phyloP scores from a whole-genome alignment of 1,139 yeast genomes.

The Protomyces gravidus region DNA sequence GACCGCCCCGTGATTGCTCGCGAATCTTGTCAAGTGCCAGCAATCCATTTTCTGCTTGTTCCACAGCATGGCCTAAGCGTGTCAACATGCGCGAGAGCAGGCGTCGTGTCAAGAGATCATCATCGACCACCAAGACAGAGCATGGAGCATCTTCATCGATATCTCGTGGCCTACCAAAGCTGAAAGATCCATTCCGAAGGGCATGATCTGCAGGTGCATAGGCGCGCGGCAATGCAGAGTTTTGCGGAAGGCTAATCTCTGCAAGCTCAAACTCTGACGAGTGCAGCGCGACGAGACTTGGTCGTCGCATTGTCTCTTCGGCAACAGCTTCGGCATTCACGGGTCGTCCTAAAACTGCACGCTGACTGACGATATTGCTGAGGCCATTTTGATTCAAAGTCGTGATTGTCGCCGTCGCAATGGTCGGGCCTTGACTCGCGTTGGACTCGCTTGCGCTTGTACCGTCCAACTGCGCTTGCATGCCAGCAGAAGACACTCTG shows the following conservation, averaged over 20 bases:
- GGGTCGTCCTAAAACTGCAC: neutral
- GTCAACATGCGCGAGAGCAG: conserved; percentile 22
- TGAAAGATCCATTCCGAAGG: neutral
- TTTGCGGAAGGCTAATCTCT: neutral
- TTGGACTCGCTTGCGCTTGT: neutral
- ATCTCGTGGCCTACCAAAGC: conserved; percentile 1
- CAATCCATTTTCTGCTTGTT: conserved; percentile 16
- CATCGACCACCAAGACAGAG: conserved; percentile 22
- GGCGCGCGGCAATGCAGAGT: neutral
- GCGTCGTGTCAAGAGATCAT: conserved; percentile 20
- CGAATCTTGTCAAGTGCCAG: conserved; percentile 13
- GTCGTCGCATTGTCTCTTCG: neutral
- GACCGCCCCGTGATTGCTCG: neutral
- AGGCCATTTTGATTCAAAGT: neutral
- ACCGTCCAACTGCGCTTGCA: neutral
- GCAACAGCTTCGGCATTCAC: neutral
- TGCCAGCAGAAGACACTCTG: neutral
- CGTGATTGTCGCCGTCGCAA: neutral
- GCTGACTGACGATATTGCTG: neutral
- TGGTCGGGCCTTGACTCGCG: neutral
- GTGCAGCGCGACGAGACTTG: neutral
- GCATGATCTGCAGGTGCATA: neutral
- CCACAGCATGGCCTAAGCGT: conserved; percentile 23
- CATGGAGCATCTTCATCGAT: conserved; percentile 6
- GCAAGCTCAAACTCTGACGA: conserved; percentile 1